phyloP scores from a whole-genome alignment of 2,329 filamentous ascomycete species.

The Aspergillus felis region DNA sequence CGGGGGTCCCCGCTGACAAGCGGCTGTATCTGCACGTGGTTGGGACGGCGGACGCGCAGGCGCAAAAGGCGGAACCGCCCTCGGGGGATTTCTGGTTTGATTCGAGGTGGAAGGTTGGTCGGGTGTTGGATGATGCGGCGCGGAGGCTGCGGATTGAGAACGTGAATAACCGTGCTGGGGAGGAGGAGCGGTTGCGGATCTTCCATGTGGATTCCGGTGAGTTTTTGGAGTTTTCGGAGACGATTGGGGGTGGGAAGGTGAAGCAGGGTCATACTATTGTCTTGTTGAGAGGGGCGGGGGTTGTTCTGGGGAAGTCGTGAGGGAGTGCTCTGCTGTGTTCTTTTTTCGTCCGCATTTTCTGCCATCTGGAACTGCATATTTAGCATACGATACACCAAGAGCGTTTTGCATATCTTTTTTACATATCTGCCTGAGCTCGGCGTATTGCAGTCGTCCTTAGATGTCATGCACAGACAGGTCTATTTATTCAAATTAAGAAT shows the following conservation, averaged over 20 bases:
- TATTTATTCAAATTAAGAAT: not conserved
- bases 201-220: conserved; percentile 91
- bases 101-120: conserved; percentile 83
- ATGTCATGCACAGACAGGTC: conserved; percentile 1
- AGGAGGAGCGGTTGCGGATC: conserved; percentile 72
- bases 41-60: conserved; percentile 82
- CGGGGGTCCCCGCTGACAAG: conserved; percentile 74
- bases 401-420: not conserved
- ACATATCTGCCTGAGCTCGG: not conserved
- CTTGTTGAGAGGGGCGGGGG: conserved; percentile 76
- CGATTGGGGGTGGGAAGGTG: conserved; percentile 65
- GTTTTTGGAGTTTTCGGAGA: conserved; percentile 82
- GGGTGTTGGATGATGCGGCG: conserved; percentile 49
- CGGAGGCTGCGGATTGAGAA: conserved; percentile 42
- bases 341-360: not conserved
- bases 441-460: conserved; percentile 4
- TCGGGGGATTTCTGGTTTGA: conserved; percentile 77
- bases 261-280: conserved; percentile 87
- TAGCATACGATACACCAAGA: not conserved
- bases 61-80: conserved; percentile 76
- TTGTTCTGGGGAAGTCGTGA: conserved; percentile 63
- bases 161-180: conserved; percentile 42
- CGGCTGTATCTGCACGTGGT: conserved; percentile 89
- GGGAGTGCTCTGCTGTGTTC: conserved; percentile 5
- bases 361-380: conserved; percentile 6